Conservation (phyloP, 2,329 filamentous ascomycete species). For the Ceratocystis diversiconidia region DNA sequence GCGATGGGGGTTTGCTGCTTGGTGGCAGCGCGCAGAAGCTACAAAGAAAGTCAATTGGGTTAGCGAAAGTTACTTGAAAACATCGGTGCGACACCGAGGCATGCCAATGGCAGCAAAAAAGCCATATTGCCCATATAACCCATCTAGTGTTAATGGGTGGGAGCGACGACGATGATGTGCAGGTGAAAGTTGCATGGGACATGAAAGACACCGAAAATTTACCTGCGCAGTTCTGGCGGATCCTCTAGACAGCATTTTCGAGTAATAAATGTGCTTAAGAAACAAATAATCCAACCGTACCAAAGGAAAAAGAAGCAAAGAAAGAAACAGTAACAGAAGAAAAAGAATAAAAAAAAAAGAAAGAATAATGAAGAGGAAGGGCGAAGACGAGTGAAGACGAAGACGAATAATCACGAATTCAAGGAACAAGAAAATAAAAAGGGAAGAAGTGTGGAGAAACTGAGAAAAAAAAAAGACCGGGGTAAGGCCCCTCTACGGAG, state of each 20-base stretch:
- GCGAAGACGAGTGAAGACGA: conserved; percentile 17
- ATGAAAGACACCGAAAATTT: conserved; percentile 24
- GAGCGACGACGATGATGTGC: neutral
- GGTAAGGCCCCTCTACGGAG: neutral
- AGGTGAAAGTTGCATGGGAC: neutral
- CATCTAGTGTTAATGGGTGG: neutral
- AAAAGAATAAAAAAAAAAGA: conserved; percentile 6
- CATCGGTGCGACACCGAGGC: conserved; percentile 22
- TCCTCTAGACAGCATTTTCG: conserved; percentile 44
- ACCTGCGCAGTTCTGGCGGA: conserved; percentile 44
- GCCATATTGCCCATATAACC: neutral
- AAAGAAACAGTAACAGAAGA: conserved; percentile 16
- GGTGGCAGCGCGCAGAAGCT: conserved; percentile 41
- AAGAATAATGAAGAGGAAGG: conserved; percentile 13
- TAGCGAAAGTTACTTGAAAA: neutral
- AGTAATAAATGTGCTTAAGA: conserved; percentile 17
- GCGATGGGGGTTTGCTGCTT: conserved; percentile 27
- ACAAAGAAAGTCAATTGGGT: conserved; percentile 4
- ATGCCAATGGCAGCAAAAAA: neutral
- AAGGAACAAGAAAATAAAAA: conserved; percentile 4
- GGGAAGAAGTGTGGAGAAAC: conserved; percentile 7
- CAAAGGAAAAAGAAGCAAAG: conserved; percentile 9
- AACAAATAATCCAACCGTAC: conserved; percentile 8
- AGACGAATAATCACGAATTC: conserved; percentile 6
- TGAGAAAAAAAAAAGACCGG: conserved; percentile 5